These are phyloP conservation scores for Graphiopsis chlorocephala DNA, from an alignment of 2,329 filamentous ascomycete genomes.

Conservation along the genomic window DNA sequence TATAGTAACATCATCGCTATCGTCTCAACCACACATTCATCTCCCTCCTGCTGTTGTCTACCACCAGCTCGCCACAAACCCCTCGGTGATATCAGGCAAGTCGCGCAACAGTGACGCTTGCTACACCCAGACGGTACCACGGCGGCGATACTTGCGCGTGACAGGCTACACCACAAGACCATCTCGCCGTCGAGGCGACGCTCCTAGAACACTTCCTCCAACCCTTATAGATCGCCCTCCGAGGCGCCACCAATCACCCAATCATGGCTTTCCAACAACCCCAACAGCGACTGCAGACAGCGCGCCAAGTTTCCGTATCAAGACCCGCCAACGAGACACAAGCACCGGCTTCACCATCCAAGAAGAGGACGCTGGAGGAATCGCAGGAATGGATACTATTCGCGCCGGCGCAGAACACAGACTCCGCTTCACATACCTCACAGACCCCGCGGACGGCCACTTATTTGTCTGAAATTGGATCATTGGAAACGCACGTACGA, in stretches of 20 bases:
- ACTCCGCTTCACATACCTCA: constrained; percentile 63
- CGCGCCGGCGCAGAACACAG: constrained; percentile 55
- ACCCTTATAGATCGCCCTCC: constrained; percentile 8
- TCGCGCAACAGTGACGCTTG: not conserved
- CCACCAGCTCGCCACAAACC: not conserved
- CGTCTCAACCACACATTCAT: not conserved
- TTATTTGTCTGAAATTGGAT: constrained; percentile 76
- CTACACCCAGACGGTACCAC: not conserved
- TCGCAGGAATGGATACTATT: constrained; percentile 97
- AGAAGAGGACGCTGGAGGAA: constrained; percentile 58
- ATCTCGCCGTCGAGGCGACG: not conserved
- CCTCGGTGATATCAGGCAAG: constrained; percentile 4
- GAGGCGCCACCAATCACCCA: constrained; percentile 6
- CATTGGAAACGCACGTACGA: constrained; percentile 65
- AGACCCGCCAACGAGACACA: constrained; percentile 13
- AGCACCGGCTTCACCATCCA: constrained; percentile 35
- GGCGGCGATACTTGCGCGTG: not conserved
- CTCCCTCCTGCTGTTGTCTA: not conserved
- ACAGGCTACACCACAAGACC: constrained; percentile 7
- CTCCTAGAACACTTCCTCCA: not conserved
- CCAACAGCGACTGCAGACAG: constrained; percentile 30
- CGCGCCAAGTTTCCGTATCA: constrained; percentile 26
- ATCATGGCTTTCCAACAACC: constrained; percentile 35
- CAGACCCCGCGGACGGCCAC: constrained; percentile 67
- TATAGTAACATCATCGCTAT: not conserved